phyloP scores from a whole-genome alignment of 1,139 yeast species.

The Arxiozyma heterogenica region DNA sequence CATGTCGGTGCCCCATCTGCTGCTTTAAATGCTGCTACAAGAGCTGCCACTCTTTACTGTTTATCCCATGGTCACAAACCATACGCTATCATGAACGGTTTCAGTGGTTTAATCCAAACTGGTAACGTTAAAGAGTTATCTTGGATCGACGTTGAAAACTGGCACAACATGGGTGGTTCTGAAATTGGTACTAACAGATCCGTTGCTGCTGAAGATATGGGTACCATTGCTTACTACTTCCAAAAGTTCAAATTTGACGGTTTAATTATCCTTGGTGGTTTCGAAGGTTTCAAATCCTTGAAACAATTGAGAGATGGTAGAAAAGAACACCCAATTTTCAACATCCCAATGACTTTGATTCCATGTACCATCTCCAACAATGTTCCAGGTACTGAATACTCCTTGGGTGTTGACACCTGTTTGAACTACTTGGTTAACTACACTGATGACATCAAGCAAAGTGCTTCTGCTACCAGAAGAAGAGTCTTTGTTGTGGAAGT shows the following conservation, averaged over 20 bases:
- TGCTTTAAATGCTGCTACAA: constrained; percentile 69
- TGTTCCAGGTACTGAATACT: constrained; percentile 78
- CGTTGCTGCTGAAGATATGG: constrained; percentile 61
- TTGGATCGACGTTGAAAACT: constrained; percentile 65
- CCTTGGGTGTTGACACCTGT: constrained; percentile 73
- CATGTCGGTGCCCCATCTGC: constrained; percentile 83
- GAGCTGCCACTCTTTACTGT: constrained; percentile 67
- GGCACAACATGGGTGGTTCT: constrained; percentile 72
- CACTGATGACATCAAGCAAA: constrained; percentile 71
- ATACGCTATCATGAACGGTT: constrained; percentile 67
- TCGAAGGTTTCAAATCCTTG: constrained; percentile 66
- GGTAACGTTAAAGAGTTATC: constrained; percentile 53
- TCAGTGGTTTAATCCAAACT: constrained; percentile 67
- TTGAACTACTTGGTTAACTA: constrained; percentile 63
- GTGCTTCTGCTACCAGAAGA: constrained; percentile 71
- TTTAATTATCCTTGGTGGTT: constrained; percentile 66
- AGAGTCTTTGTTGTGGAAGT: constrained; percentile 74
- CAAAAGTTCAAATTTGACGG: constrained; percentile 69
- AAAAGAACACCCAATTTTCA: constrained; percentile 54
- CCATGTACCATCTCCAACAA: constrained; percentile 82
- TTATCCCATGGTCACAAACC: constrained; percentile 68
- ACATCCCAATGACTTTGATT: constrained; percentile 68
- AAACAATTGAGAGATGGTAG: constrained; percentile 59
- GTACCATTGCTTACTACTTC: constrained; percentile 67
- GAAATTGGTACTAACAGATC: constrained; percentile 75